These are phyloP conservation scores for Ceratocystis huliohia DNA, from an alignment of 2,329 filamentous ascomycete genomes.

Conservation along the genomic window DNA sequence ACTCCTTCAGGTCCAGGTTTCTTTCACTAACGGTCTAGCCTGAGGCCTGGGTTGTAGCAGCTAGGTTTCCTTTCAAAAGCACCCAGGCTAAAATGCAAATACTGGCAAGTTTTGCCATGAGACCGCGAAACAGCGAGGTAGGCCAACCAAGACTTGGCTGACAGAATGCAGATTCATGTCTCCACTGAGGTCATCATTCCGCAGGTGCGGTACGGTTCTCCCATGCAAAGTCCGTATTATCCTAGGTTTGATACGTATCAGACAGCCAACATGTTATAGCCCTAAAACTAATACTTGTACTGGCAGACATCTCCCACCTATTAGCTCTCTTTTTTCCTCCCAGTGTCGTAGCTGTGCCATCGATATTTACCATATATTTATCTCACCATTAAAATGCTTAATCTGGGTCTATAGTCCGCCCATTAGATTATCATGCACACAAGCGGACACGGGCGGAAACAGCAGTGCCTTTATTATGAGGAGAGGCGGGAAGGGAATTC, in stretches of 20 bases:
- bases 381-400: not conserved
- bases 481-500: not conserved
- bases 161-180: not conserved
- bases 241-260: not conserved
- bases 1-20: not conserved
- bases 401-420: not conserved
- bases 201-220: not conserved
- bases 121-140: not conserved
- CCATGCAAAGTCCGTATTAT: slow-evolving; percentile 4
- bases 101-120: slow-evolving; percentile 1
- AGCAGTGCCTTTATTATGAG: not conserved
- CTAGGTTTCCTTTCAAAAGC: not conserved
- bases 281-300: not conserved
- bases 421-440: not conserved
- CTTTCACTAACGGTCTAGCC: not conserved
- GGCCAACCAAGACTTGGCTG: not conserved
- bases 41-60: too few species aligned
- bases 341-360: not conserved
- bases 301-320: not conserved
- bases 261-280: not conserved
- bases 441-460: not conserved
- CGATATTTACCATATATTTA: too few species aligned
- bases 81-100: not conserved
- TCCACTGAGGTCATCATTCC: slow-evolving; percentile 6
- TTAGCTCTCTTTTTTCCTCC: not conserved